A percentile compares a stretch with the other conserved stretches of the same genome.
phyloP scores from a whole-genome alignment of 1,284 basidiomycete genomes.

The Ustilago trichophora region DNA sequence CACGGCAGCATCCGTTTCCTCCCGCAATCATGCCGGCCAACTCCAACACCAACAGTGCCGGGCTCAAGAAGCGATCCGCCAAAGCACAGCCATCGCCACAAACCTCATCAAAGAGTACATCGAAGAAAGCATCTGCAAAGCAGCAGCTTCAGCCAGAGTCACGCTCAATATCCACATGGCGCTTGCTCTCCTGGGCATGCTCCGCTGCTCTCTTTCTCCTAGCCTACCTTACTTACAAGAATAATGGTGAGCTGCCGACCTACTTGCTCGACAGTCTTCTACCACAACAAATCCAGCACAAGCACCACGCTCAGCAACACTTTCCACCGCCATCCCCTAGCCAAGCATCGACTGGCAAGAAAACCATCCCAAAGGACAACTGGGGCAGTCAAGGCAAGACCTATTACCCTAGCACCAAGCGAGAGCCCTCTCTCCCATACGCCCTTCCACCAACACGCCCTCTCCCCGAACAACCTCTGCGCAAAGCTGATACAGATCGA shows the following conservation, averaged over 20 bases:
- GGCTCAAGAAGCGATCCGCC: conserved; percentile 15
- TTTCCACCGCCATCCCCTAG: neutral
- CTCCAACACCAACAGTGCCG: neutral
- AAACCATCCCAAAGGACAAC: neutral
- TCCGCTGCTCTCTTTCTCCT: conserved; percentile 28
- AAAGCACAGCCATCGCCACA: neutral
- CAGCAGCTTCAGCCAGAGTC: neutral
- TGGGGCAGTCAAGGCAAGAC: neutral
- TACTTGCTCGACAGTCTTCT: conserved; percentile 6
- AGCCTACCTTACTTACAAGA: conserved; percentile 25
- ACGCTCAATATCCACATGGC: conserved; percentile 5
- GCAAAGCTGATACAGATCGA: conserved; percentile 40
- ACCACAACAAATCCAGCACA: neutral
- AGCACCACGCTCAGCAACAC: neutral
- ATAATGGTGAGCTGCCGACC: conserved; percentile 17
- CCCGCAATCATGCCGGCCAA: neutral
- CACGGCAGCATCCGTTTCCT: too few species aligned
- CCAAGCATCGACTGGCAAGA: neutral
- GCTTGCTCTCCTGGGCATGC: conserved; percentile 14
- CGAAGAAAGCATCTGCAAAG: neutral
- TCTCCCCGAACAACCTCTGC: conserved; percentile 41
- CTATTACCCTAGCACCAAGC: neutral
- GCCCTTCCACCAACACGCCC: conserved; percentile 36
- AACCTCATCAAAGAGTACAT: neutral
- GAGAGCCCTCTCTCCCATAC: conserved; percentile 34